Conservation (phyloP, 2,329 filamentous ascomycete genomes). For the Hypoxylon sp. region DNA sequence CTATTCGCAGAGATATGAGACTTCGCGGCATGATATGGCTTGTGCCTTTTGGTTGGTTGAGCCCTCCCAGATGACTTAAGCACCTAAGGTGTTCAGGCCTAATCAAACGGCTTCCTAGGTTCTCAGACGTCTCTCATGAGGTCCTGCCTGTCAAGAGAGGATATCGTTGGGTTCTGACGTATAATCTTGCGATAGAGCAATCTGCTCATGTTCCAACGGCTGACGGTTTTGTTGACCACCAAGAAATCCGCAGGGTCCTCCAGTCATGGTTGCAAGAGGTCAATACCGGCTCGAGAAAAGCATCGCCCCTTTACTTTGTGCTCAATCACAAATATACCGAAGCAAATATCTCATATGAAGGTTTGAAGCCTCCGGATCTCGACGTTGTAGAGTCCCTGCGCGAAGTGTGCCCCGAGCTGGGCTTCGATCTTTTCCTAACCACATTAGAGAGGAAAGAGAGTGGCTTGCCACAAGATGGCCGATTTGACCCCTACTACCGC, state of each 20-base stretch:
- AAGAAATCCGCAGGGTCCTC: constrained; percentile 45
- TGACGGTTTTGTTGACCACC: constrained; percentile 15
- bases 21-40: constrained; percentile 47
- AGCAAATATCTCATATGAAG: constrained; percentile 51
- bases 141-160: constrained; percentile 64
- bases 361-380: constrained; percentile 52
- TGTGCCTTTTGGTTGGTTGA: constrained; percentile 48
- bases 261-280: constrained; percentile 49
- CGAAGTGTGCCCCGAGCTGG: constrained; percentile 46
- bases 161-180: constrained; percentile 66
- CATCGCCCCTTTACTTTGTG: constrained; percentile 50
- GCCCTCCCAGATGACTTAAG: neutral
- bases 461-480: constrained; percentile 29
- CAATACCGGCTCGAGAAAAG: constrained; percentile 27
- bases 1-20: constrained; percentile 53
- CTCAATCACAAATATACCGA: constrained; percentile 57
- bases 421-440: constrained; percentile 55
- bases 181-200: constrained; percentile 61
- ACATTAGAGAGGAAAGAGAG: constrained; percentile 52
- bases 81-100: neutral
- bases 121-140: constrained; percentile 68
- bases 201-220: constrained; percentile 45
- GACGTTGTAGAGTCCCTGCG: constrained; percentile 49
- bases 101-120: constrained; percentile 54
- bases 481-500: neutral